Conservation (phyloP, 495 filamentous ascomycete species). For the Penicillium diatomitis region DNA sequence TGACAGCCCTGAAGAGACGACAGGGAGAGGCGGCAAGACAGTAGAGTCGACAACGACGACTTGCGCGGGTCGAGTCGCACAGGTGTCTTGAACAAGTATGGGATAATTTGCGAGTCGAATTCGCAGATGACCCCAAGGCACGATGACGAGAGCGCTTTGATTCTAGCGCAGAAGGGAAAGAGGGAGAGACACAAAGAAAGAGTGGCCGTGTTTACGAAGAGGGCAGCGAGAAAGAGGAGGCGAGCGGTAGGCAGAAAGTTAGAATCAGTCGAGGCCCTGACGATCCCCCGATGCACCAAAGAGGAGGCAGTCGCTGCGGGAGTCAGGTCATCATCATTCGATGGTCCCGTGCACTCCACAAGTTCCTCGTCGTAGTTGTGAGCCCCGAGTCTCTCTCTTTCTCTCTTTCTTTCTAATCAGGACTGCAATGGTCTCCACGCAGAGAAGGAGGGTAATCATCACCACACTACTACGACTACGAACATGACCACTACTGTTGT, state of each 20-base stretch:
- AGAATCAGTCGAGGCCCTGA: constrained; percentile 22
- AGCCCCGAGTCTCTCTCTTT: neutral
- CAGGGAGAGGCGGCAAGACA: constrained; percentile 3
- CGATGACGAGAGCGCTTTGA: no score
- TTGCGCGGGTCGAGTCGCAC: no score
- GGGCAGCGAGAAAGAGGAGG: neutral
- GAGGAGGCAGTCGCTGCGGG: constrained; percentile 1
- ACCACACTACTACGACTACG: no score
- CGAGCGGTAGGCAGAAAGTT: constrained; percentile 10
- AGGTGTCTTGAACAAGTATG: no score
- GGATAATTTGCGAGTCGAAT: no score
- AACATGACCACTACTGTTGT: no score
- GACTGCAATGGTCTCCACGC: neutral
- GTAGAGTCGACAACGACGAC: neutral
- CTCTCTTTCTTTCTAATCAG: neutral
- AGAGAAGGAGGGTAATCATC: no score
- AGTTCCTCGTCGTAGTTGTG: neutral
- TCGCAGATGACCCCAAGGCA: no score
- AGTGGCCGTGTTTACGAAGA: neutral
- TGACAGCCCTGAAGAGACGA: constrained; percentile 25
- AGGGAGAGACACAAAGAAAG: neutral
- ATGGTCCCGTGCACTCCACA: constrained; percentile 13
- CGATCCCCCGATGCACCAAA: constrained; percentile 17
- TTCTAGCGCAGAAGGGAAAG: neutral
- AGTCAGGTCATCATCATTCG: neutral